Base-by-base conservation (phyloP, 805 yeast species). In the Nakazawaea pomicola region DNA sequence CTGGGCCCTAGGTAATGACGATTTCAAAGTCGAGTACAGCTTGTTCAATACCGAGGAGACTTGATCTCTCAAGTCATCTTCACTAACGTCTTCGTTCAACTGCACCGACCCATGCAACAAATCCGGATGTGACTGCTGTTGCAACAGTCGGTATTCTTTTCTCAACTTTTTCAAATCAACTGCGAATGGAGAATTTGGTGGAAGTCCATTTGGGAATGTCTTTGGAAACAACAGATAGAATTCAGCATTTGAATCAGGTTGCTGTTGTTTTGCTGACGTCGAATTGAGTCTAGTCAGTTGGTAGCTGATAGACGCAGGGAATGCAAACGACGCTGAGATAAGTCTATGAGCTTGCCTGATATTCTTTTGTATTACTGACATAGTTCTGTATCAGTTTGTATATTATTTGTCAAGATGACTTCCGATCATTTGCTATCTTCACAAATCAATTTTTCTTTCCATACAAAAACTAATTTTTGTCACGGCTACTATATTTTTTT, bases 81-180 rank as follows among this genome's bases (percentile, higher is more conserved):
- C 42, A n/a, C 29, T 40, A 17, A 33, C 45, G 15, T 51, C 56
- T 17, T 33, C 39, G 60, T 50, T 1, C 64, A 64, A 25, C 53
- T 53, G 15, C 29, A 39, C 30, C 43, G 49, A 36, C 43, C 47
- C 44, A 29, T 43, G 60, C 46, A 64, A 64, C 45, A 69, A 67
- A 62, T 91, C 99, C 0, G 99, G 99, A 56, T 91, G 99, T 36
- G 74, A 70, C 44, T 71, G 67, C 28, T 83, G 74, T 58, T 91
- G 98, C 23, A 89, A 64, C 7, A 54, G 48, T 29, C 95, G 64
- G 57, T 79, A 91, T 57, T 93, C 98, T 44, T 77, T 72, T 38
- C 95, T 72, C 36, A 91, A 68, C 14, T 62, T 53, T 36, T 68
- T 63, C 11, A 66, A 52, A 52, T 87, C 79, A 4, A 88, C 60